Base-by-base conservation (phyloP, 2,329 filamentous ascomycete species). In the Cytospora piceae region DNA sequence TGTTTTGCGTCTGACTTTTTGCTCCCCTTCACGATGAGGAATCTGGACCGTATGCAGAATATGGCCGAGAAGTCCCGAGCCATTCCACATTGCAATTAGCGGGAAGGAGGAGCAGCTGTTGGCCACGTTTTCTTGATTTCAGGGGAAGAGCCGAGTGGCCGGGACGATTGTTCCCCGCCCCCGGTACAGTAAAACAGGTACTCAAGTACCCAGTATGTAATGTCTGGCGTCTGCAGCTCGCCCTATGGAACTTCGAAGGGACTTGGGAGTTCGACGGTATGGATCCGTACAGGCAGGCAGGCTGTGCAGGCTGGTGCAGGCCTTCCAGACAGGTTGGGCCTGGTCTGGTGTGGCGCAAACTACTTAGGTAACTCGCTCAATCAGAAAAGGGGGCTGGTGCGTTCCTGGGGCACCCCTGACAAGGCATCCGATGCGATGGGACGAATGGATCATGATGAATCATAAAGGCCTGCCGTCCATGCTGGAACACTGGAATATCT, bases 141-240 rank as follows among this genome's bases (percentile, higher is more conserved):
- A 62, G 65, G 65, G 62, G 60, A 64, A 65, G 65, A 68, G 66
- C 63, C 63, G 66, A 66, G 63, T 68, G 63, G 63, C 55, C 64
- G 66, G 66, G 66, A 66, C 59, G 55, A 49, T 58, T 63, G 54
- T 54, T 68, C 66, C 66, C 66, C 66, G 66, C 66, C 66, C 59
- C 64, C 66, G 34, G 63, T 42, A 57, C 31, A 22, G 15, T 15
- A 7, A 46, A 11, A 3, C 27, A 29, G n/a, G n/a, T 46, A 22
- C 37, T 5, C 8, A 22, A 12, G 20, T 22, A 46, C 20, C 20
- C 6, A 4, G 17, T 6, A 8, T 4, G 39, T 46, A 46, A 2
- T 52, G 22, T 32, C 49, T 59, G 27, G 55, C 42, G 34, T 32
- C 62, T 64, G 62, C 62, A 58, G 63, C 55, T 53, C 63, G 66